Evolutionary conservation across 2,329 filamentous ascomycete species (phyloP).

Genomic region (Fusarium poae): DNA sequence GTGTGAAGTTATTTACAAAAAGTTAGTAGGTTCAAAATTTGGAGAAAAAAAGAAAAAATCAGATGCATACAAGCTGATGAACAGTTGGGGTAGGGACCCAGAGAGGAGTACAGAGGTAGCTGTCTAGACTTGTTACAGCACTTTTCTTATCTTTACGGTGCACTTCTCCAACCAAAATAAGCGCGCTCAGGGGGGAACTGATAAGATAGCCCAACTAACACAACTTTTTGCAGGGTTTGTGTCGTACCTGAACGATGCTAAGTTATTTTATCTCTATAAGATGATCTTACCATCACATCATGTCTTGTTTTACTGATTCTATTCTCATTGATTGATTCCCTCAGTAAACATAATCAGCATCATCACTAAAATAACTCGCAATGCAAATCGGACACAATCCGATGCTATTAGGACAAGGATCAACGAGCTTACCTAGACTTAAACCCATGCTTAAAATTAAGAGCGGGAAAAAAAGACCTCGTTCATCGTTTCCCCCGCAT

Average conservation of each 20-base stretch:
- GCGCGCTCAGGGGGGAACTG: constrained; percentile 30
- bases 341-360: neutral
- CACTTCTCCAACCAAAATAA: constrained; percentile 36
- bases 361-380: constrained; percentile 23
- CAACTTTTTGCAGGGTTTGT: constrained; percentile 13
- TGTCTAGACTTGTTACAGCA: constrained; percentile 14
- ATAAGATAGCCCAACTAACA: constrained; percentile 9
- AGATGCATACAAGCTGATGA: neutral
- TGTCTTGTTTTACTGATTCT: neutral
- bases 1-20: constrained; percentile 25
- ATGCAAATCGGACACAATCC: constrained; percentile 30
- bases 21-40: constrained; percentile 20
- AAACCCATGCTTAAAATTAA: constrained; percentile 42
- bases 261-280: constrained; percentile 2
- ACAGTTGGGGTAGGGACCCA: constrained; percentile 33
- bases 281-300: neutral
- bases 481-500: constrained; percentile 32
- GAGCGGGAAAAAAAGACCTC: constrained; percentile 11
- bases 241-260: constrained; percentile 6
- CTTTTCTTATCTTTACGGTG: constrained; percentile 29
- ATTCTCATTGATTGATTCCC: neutral
- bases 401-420: constrained; percentile 1
- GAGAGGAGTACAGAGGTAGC: neutral
- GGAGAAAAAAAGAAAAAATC: constrained; percentile 21
- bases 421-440: constrained; percentile 42